A percentile compares a stretch with the other conserved stretches of the same genome.
phyloP scores from a whole-genome alignment of 2,329 filamentous ascomycete genomes.

The Hypoxylon rubiginosum region DNA sequence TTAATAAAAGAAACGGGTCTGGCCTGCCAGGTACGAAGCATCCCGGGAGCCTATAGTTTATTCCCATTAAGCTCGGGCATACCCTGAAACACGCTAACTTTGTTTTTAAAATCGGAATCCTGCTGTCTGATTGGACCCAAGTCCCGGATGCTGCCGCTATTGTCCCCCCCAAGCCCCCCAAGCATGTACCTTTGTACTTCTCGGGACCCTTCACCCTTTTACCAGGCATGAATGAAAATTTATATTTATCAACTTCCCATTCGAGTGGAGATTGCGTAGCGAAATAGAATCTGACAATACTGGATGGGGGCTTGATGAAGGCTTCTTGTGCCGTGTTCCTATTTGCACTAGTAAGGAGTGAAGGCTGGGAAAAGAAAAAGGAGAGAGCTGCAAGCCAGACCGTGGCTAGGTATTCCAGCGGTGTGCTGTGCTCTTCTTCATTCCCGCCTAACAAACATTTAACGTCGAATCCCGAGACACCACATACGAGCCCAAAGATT shows the following conservation, averaged over 20 bases:
- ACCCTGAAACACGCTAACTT: conserved; percentile 39
- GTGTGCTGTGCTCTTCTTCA: not conserved
- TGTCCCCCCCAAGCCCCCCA: conserved; percentile 3
- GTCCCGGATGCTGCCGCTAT: conserved; percentile 28
- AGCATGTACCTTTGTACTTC: not conserved
- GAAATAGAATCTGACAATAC: not conserved
- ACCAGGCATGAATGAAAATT: not conserved
- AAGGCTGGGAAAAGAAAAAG: not conserved
- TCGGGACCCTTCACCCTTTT: conserved; percentile 16
- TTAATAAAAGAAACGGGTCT: conserved; percentile 28
- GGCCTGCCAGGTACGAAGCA: conserved; percentile 6
- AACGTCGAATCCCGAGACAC: not conserved
- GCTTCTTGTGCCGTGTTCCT: not conserved
- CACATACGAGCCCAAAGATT: not conserved
- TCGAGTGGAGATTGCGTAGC: not conserved
- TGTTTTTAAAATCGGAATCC: conserved; percentile 4
- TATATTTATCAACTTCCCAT: not conserved
- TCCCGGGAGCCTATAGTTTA: conserved; percentile 9
- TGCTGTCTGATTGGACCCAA: conserved; percentile 23
- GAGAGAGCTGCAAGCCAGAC: not conserved
- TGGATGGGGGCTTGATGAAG: not conserved
- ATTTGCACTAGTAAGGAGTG: not conserved
- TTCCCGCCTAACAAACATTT: not conserved
- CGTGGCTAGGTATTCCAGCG: not conserved
- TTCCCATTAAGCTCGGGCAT: conserved; percentile 23